phyloP scores from a whole-genome alignment of 2,329 filamentous ascomycete species.

The Fusarium austroafricanum region DNA sequence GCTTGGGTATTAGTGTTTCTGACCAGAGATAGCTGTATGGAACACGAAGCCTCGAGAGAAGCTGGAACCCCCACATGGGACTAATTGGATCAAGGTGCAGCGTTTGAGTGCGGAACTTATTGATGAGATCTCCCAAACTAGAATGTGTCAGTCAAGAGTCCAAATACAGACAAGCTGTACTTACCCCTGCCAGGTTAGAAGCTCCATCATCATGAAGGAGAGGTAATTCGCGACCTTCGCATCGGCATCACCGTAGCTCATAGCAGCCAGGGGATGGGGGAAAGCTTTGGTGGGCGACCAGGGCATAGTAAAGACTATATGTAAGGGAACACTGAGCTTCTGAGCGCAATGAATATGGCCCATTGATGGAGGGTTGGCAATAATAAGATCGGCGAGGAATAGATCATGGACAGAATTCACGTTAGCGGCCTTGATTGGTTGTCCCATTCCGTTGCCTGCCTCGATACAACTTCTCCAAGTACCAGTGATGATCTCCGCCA shows the following conservation, averaged over 20 bases:
- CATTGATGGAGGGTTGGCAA: slow-evolving; percentile 65
- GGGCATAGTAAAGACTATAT: slow-evolving; percentile 73
- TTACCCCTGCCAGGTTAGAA: slow-evolving; percentile 78
- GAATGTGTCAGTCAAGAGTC: background rate
- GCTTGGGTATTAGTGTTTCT: slow-evolving; percentile 72
- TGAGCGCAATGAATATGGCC: slow-evolving; percentile 65
- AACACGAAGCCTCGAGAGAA: slow-evolving; percentile 70
- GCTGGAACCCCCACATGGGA: slow-evolving; percentile 73
- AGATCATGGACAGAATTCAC: slow-evolving; percentile 49
- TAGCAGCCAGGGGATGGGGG: slow-evolving; percentile 53
- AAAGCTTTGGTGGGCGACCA: slow-evolving; percentile 70
- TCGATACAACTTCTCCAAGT: slow-evolving; percentile 54
- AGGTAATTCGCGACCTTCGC: slow-evolving; percentile 41
- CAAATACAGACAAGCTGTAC: background rate
- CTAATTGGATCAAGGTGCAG: slow-evolving; percentile 74
- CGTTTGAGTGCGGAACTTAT: slow-evolving; percentile 71
- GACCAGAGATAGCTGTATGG: slow-evolving; percentile 81
- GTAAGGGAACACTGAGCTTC: slow-evolving; percentile 60
- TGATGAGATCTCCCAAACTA: slow-evolving; percentile 75
- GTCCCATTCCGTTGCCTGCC: slow-evolving; percentile 49
- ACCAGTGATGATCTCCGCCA: slow-evolving; percentile 54
- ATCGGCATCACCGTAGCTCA: slow-evolving; percentile 44
- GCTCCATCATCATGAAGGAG: slow-evolving; percentile 67
- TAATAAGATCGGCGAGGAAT: slow-evolving; percentile 66
- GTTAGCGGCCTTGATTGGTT: slow-evolving; percentile 43